These are phyloP conservation scores for Adansonia digitata DNA, from an alignment of 345 rosid species.

Conservation along the genomic window DNA sequence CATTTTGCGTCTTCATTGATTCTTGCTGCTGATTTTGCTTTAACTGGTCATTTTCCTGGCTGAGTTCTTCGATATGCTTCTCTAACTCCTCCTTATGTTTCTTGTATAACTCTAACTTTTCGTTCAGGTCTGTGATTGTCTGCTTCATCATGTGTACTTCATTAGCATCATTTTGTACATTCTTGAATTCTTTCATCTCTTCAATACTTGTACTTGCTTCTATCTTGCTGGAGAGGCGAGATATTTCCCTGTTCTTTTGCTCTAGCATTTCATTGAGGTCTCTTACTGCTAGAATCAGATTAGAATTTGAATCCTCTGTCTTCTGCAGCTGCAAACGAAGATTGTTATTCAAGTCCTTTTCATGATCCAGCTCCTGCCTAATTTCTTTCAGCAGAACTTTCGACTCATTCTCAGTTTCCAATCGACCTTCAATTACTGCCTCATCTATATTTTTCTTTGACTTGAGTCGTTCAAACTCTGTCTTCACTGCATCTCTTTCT, in stretches of 20 bases:
- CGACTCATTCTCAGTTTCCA: constrained; percentile 45
- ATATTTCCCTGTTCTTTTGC: constrained; percentile 47
- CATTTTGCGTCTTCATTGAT: constrained; percentile 32
- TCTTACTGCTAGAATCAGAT: constrained; percentile 71
- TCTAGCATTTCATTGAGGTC: constrained; percentile 75
- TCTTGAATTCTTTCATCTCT: constrained; percentile 31
- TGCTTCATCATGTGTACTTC: constrained; percentile 51
- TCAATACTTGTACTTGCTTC: constrained; percentile 30
- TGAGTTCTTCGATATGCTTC: constrained; percentile 63
- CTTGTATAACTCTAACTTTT: constrained; percentile 55
- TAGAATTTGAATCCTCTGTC: constrained; percentile 81
- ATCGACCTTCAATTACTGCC: constrained; percentile 32
- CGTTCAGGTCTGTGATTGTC: constrained; percentile 44
- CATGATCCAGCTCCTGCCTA: constrained; percentile 64
- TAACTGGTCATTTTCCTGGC: constrained; percentile 50
- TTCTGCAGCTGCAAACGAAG: constrained; percentile 80
- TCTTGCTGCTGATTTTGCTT: constrained; percentile 49
- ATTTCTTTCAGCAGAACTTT: constrained; percentile 50
- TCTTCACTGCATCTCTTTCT: constrained; percentile 56
- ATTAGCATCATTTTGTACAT: constrained; percentile 41
- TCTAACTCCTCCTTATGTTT: constrained; percentile 67
- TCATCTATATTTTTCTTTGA: constrained; percentile 26
- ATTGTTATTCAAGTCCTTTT: constrained; percentile 57
- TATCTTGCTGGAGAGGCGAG: constrained; percentile 33
- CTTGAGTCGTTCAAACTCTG: constrained; percentile 44